These are phyloP conservation scores for Pseudozyma flocculosa DNA, from an alignment of 1,284 basidiomycete genomes.

Conservation along the genomic window DNA sequence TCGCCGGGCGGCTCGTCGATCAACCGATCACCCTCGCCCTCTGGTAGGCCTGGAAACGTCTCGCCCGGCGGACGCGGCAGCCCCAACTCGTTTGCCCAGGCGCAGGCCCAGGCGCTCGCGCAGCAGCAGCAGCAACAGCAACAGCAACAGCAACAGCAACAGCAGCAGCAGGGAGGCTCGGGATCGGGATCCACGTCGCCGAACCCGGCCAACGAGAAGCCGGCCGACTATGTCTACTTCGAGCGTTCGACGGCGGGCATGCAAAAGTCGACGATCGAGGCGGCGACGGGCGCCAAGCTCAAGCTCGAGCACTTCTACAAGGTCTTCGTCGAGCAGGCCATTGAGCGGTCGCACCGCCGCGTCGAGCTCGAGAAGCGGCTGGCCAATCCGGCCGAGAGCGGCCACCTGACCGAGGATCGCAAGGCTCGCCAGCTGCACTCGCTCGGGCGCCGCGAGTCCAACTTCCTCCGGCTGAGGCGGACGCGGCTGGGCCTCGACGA, in stretches of 20 bases:
- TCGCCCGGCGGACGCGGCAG: conserved; percentile 3
- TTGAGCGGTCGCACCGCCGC: conserved; percentile 84
- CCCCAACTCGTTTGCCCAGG: background rate
- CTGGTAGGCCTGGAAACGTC: conserved; percentile 19
- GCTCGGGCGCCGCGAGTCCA: conserved; percentile 78
- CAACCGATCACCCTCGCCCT: conserved; percentile 34
- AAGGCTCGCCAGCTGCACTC: conserved; percentile 88
- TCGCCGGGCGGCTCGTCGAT: conserved; percentile 4
- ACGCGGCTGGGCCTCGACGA: conserved; percentile 90
- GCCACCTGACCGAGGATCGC: conserved; percentile 67
- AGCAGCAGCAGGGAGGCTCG: conserved; percentile 14
- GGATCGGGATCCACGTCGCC: conserved; percentile 22
- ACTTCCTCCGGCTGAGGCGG: conserved; percentile 80
- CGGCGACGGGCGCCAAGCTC: conserved; percentile 91
- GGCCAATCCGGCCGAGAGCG: conserved; percentile 43
- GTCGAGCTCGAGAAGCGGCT: conserved; percentile 89
- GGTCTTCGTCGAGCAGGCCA: conserved; percentile 85
- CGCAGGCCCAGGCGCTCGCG: conserved; percentile 4
- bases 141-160: conserved; percentile 20
- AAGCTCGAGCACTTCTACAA: conserved; percentile 98
- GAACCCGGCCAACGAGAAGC: conserved; percentile 57
- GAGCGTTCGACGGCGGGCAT: conserved; percentile 81
- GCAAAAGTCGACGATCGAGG: conserved; percentile 82
- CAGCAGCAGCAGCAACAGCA: conserved; percentile 17
- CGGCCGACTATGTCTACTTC: conserved; percentile 87